These are phyloP conservation scores for Ogataea haglerorum DNA, from an alignment of 805 yeast genomes.

Conservation along the genomic window DNA sequence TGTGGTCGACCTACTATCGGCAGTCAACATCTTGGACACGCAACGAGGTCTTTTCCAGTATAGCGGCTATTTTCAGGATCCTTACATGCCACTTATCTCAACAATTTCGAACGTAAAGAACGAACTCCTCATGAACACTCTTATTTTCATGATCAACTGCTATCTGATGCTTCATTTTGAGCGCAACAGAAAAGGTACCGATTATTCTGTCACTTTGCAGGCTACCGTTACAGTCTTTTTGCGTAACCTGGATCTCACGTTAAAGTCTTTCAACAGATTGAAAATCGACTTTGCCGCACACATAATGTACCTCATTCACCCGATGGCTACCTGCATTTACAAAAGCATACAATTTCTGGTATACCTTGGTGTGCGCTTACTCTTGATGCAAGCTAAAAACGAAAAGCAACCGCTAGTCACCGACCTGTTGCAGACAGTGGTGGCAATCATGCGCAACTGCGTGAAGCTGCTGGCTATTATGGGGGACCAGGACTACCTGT, in stretches of 20 bases:
- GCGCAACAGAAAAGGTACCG: background rate
- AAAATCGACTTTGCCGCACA: slow-evolving; percentile 9
- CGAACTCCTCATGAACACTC: slow-evolving; percentile 6
- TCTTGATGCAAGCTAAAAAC: slow-evolving; percentile 6
- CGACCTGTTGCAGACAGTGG: background rate
- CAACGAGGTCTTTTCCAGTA: slow-evolving; percentile 4
- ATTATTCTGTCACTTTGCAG: slow-evolving; percentile 7
- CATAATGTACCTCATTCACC: slow-evolving; percentile 8
- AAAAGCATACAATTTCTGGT: slow-evolving; percentile 15
- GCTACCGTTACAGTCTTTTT: background rate
- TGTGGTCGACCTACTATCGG: slow-evolving; percentile 22
- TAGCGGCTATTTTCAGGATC: background rate
- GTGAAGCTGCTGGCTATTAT: slow-evolving; percentile 14
- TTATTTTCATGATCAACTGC: slow-evolving; percentile 17
- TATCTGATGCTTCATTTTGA: slow-evolving; percentile 23
- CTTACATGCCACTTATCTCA: background rate
- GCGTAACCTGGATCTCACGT: slow-evolving; percentile 5
- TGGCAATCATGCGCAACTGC: slow-evolving; percentile 9
- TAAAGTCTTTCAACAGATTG: slow-evolving; percentile 5
- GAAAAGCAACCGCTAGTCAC: background rate
- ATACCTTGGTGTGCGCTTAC: slow-evolving; percentile 12
- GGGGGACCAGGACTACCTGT: slow-evolving; percentile 21
- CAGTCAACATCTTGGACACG: slow-evolving; percentile 12
- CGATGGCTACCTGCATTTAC: slow-evolving; percentile 7
- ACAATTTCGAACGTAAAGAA: slow-evolving; percentile 1